Base-by-base conservation (phyloP, 108 stramenopile genomes). In the Poteriospumella lacustris region DNA sequence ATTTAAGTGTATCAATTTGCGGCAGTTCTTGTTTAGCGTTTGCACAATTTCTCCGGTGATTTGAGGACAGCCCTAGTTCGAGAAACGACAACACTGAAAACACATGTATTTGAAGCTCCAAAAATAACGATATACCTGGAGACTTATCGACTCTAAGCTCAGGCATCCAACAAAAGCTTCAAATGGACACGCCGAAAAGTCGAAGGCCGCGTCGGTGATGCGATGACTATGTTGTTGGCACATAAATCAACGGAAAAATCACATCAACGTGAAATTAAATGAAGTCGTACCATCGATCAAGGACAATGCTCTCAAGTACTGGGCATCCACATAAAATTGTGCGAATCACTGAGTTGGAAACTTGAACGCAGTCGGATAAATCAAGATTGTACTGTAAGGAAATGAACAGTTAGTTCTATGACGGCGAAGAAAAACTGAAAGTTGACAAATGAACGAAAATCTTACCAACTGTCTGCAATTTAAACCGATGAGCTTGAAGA, bases 401-500 rank as follows among this genome's bases (percentile, higher is more conserved):
- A 5, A 31, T 9, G 36, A 26, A 64, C 36, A 64, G 9, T 34
- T 3, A 24, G 3, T 34, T 3, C 28, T 24, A 64, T 24, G 36
- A 5, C 36, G 28, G 5, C 28, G 15, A 31, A 64, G 31, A 24
- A 64, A 24, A 5, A 64, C 36, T 12, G 31, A 31, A 64, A 31
- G 60, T 9, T 5, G 9, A 64, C 28, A 5, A 24, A 64, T 34
- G 24, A 24, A 19, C 15, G 9, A 64, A 12, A 34, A 9, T 64
- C 60, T 9, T 64, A 64, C 60, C 60, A 64, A 64, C 28, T 64
- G 28, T 5, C 33, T 26, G 36, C 60, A 64, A 64, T 64, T 64
- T 64, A 64, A 33, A 5, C 60, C 60, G 60, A 64, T 64, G 15
- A 31, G 60, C 60, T 64, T 64, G 60, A 64, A 64, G 15, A 64